phyloP scores from a whole-genome alignment of 495 filamentous ascomycete species.

The Penicillium paxilli region DNA sequence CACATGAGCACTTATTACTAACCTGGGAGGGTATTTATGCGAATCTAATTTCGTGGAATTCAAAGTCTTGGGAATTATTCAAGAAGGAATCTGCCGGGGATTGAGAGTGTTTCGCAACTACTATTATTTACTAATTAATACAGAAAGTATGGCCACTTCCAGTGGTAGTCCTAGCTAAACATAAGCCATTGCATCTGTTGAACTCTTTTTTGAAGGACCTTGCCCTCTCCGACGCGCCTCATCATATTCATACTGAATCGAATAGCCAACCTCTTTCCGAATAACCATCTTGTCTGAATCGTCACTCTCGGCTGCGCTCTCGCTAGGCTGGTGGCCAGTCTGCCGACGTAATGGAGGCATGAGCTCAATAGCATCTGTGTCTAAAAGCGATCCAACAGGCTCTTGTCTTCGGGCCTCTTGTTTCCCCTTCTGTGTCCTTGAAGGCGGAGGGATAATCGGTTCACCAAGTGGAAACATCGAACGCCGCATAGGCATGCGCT shows the following conservation, averaged over 20 bases:
- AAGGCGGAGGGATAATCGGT: background rate
- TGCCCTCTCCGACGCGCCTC: slow-evolving; percentile 3
- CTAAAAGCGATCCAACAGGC: background rate
- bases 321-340: slow-evolving; percentile 21
- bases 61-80: too few species aligned
- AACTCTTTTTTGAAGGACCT: slow-evolving; percentile 4
- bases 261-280: slow-evolving; percentile 45
- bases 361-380: slow-evolving; percentile 20
- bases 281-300: slow-evolving; percentile 45
- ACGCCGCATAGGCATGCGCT: slow-evolving; percentile 6
- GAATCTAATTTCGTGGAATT: too few species aligned
- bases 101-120: too few species aligned
- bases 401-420: background rate
- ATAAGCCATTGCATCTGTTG: slow-evolving; percentile 18
- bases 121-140: too few species aligned
- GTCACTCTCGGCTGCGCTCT: slow-evolving; percentile 22
- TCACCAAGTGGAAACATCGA: slow-evolving; percentile 18
- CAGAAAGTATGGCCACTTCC: too few species aligned
- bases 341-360: slow-evolving; percentile 14
- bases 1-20: too few species aligned
- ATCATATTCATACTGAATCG: slow-evolving; percentile 32
- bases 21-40: too few species aligned
- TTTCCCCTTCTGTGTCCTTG: slow-evolving; percentile 1
- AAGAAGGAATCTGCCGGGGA: too few species aligned
- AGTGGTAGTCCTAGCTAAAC: slow-evolving; percentile 3